Evolutionary conservation across 2,329 filamentous ascomycete genomes (phyloP).

Genomic region (Atkinsonella hypoxylon): DNA sequence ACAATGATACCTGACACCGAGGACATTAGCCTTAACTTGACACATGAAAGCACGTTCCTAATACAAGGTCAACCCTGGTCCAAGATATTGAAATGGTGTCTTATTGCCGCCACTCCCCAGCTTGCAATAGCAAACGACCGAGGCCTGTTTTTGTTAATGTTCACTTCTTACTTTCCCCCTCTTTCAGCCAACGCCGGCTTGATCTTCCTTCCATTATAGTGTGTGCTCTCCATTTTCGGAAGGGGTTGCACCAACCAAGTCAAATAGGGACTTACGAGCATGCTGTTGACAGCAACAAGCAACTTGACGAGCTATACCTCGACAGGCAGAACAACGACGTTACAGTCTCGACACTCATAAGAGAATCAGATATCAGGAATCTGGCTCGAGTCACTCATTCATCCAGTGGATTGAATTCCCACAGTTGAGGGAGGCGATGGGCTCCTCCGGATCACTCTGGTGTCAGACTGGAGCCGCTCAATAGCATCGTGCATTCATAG

Average conservation of each 20-base stretch:
- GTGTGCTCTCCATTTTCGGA: too few relatives aligned
- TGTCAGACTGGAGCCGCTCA: neutral
- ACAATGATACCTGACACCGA: neutral
- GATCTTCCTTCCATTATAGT: too few relatives aligned
- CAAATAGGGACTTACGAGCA: too few relatives aligned
- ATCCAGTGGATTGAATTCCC: neutral
- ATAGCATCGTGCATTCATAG: neutral
- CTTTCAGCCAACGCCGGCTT: too few relatives aligned
- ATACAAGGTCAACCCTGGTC: neutral
- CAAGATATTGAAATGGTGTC: neutral
- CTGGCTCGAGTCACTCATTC: too few relatives aligned
- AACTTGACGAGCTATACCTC: too few relatives aligned
- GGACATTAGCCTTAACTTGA: neutral
- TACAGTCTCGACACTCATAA: too few relatives aligned
- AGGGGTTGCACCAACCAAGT: too few relatives aligned
- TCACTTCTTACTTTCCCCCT: neutral
- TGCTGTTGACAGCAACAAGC: too few relatives aligned
- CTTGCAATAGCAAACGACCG: neutral
- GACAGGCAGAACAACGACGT: too few relatives aligned
- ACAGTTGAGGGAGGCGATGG: neutral
- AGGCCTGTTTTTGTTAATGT: neutral
- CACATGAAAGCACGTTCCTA: neutral
- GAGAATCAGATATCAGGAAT: too few relatives aligned
- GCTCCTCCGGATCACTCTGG: neutral
- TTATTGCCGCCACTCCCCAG: neutral